phyloP scores from a whole-genome alignment of 345 rosid species.

The Lumnitzera littorea region DNA sequence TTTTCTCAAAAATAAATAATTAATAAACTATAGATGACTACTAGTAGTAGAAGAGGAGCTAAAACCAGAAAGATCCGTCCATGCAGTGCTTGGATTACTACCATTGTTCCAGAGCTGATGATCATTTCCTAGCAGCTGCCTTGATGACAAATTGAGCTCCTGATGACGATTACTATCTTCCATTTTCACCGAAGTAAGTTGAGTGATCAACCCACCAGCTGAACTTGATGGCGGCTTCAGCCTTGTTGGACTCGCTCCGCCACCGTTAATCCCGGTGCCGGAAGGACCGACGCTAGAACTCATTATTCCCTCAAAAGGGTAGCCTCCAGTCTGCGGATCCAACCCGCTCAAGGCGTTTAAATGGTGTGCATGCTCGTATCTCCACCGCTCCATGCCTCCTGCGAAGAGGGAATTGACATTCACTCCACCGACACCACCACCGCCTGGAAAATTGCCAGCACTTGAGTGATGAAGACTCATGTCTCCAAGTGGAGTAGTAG shows the following conservation, averaged over 20 bases:
- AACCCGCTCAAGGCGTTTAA: slow-evolving; percentile 41
- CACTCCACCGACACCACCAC: slow-evolving; percentile 8
- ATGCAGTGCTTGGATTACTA: slow-evolving; percentile 15
- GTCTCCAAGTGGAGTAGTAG: slow-evolving; percentile 23
- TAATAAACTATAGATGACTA: not conserved
- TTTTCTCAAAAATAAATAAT: not conserved
- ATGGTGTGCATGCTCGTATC: slow-evolving; percentile 40
- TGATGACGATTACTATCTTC: slow-evolving; percentile 31
- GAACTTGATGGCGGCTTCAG: slow-evolving; percentile 26
- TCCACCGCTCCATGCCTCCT: slow-evolving; percentile 48
- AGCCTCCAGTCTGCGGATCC: slow-evolving; percentile 34
- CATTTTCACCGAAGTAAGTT: slow-evolving; percentile 55
- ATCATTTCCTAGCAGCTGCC: slow-evolving; percentile 42
- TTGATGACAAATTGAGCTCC: slow-evolving; percentile 28
- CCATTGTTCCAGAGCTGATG: slow-evolving; percentile 40
- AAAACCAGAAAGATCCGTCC: slow-evolving; percentile 59
- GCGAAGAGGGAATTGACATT: slow-evolving; percentile 28
- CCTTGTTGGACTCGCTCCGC: slow-evolving; percentile 18
- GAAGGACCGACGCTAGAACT: slow-evolving; percentile 17
- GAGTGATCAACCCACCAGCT: slow-evolving; percentile 10
- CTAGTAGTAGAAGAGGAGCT: slow-evolving; percentile 53
- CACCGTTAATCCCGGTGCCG: slow-evolving; percentile 14
- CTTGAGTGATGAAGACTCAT: slow-evolving; percentile 30
- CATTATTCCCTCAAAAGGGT: slow-evolving; percentile 34
- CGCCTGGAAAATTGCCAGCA: no score